Percentiles rank a stretch among this genome's conserved stretches.
phyloP scores from a whole-genome alignment of 2,329 filamentous ascomycete species.

The Fusarium sp. region DNA sequence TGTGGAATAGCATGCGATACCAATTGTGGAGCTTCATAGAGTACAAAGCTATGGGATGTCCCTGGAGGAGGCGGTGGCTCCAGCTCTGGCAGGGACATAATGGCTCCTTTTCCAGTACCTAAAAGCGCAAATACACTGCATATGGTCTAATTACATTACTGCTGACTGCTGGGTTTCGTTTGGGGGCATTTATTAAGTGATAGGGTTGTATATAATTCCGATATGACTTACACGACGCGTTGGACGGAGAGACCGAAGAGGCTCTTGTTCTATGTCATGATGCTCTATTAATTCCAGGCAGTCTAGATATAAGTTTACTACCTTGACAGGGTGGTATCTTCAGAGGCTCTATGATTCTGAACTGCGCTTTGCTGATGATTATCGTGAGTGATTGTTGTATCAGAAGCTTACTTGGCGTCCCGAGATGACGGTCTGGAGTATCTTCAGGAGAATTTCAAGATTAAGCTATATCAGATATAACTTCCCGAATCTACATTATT shows the following conservation, averaged over 20 bases:
- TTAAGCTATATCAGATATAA: slow-evolving; percentile 12
- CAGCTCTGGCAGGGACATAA: not conserved
- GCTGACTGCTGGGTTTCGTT: not conserved
- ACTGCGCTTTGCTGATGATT: not conserved
- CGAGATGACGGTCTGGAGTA: slow-evolving; percentile 25
- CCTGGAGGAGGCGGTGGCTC: slow-evolving; percentile 29
- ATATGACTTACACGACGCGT: slow-evolving; percentile 22
- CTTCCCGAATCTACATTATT: not conserved
- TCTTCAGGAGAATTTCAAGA: slow-evolving; percentile 7
- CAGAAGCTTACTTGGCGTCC: slow-evolving; percentile 20
- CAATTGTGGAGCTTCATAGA: slow-evolving; percentile 42
- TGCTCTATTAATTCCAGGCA: not conserved
- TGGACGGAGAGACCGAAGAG: not conserved
- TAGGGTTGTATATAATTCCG: not conserved
- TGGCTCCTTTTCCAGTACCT: not conserved
- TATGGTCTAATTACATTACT: not conserved
- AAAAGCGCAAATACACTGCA: not conserved
- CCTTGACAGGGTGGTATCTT: not conserved
- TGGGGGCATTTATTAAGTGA: not conserved
- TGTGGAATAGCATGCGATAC: not conserved
- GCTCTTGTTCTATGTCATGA: slow-evolving; percentile 28
- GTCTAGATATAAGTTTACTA: not conserved
- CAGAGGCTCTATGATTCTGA: not conserved
- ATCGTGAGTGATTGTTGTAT: slow-evolving; percentile 11
- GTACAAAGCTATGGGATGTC: slow-evolving; percentile 41